Evolutionary conservation across 1,139 yeast species (phyloP), one percentile per base, ranked within the genome.

Genomic region (Protomyces inouyei): DNA sequence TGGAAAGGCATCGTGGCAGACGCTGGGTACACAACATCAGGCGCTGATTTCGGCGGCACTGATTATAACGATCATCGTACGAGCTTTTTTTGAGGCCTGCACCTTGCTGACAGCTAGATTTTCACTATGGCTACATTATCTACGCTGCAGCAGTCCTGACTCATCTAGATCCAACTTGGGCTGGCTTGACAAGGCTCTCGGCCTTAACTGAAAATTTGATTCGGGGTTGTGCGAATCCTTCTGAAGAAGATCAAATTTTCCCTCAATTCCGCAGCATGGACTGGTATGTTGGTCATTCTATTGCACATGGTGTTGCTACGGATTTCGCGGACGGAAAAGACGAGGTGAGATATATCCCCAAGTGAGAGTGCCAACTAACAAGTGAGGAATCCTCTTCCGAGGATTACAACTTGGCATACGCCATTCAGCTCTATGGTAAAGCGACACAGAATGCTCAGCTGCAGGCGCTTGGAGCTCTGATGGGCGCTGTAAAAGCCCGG

Each of bases 241-340:
- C 85, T 36, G 66, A 73, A 66, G 78, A 77, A 1, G 95, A 87
- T 73, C 63, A 77, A 1, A 81, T 80, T 72, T 88, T 87, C 84
- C 95, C 95, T 3, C 87, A 84, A n/a, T 87, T 83, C 57, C 81
- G 95, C 73, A 82, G 80, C 80, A 88, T 87, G 74, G 93, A 87
- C 73, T 88, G 88, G 89, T 88, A 76, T 76, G 80, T 80, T 55
- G 96, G 96, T 40, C 95, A 88, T 74, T 86, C 93, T 1, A 87
- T 92, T 90, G 95, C 95, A 6, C 83, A 83, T 66, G 95, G 95
- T 16, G 76, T 88, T 68, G 85, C 83, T 71, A 82, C 80, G 43
- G 77, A 83, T 69, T 25, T 25, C 14, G 35, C 53, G 6, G 35
- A 25, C 21, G 57, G 43, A 16, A 52, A 48, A 12, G 87, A 85